Evolutionary conservation across 108 stramenopile genomes (phyloP), one percentile per base, ranked within the genome.

Genomic region (Stephanodiscus triporus): DNA sequence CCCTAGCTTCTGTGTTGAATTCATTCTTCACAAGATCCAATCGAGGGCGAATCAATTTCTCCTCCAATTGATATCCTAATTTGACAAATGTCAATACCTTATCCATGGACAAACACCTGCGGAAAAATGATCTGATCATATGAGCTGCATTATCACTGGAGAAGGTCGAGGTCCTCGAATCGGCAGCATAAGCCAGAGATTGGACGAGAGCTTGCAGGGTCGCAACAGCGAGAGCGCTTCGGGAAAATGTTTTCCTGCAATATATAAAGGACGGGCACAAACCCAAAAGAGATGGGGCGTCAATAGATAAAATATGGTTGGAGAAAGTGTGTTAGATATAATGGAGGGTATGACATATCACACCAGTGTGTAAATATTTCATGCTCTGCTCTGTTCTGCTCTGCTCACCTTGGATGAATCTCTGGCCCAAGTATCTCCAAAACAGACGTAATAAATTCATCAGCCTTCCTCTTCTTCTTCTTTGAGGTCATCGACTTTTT

Each of bases 201-300:
- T 37, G 11, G 40, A 68, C 40, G 6, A 84, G 60, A 17, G 65
- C 70, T 19, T 75, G 57, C 1, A 73, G 29, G 6, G 64, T 36
- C 55, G 76, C 83, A 1, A 75, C 37, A 19, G 83, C 73, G 23
- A 84, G 83, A 20, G 48, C 74, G 59, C 73, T 69, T 4, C 78
- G 72, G 7, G 62, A 56, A 11, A 56, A 40, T 42, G 73, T 73
- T 70, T 76, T 68, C 67, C 71, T 78, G 53, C 20, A 19, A 17
- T 13, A 17, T 68, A 42, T 34, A 71, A 63, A 58, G 6, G 36
- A 26, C 26, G 8, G 0, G 34, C 51, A 36, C 2, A 56, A 34
- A 22, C 11, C 34, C 14, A 9, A 26, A 58, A 36, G 6, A 29
- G 56, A 32, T 7, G 27, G n/a, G 0, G 17, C 30, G 13, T 27